Evolutionary conservation across 495 filamentous ascomycete genomes (phyloP), one percentile per base, ranked within the genome.

Genomic region (Hypoxylon lienhwacheense): DNA sequence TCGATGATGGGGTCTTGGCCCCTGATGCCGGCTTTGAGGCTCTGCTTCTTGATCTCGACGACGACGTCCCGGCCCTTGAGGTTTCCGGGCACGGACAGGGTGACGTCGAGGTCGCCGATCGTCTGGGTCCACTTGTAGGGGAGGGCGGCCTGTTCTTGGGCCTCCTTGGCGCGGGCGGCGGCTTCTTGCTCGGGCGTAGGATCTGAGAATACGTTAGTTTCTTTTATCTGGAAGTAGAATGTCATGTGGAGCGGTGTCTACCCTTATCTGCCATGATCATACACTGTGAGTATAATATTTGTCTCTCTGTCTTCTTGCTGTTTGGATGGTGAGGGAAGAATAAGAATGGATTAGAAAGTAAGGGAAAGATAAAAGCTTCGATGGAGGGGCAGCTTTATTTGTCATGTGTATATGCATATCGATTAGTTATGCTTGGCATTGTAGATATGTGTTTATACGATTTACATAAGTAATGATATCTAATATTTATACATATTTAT

Each of bases 51-150:
- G 67, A 97, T 80, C 41, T 87, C 84, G 16, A 98, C 86, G 36
- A 84, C 82, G 12, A 97, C 72, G 59, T 98, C 93, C 34, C 84
- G 80, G n/a, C 81, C 88, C 68, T 90, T 91, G 58, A 96, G 72
- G 58, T 87, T 93, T 15, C 77, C 84, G 1, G 91, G 82, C 2
- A 98, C 82, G 34, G 67, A 72, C 43, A 91, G 73, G 22, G 79
- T 86, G 54, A 98, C 73, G 64, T 97, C 91, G 55, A 97, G 73
- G 59, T 97, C 95, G 53, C 80, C 77, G 71, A 98, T 97, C n/a
- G 86, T 91, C 71, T 98, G 93, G 1, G 82, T 88, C 93, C 93
- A 98, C 74, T 93, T 90, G 84, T 98, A 98, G 3, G 93, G 93
- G 7, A 98, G 85, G 32, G 85, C 79, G 15, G 87, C 89, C 76